These are phyloP conservation scores for Volvariella volvacea DNA, from an alignment of 1,284 basidiomycete species.

Conservation along the genomic window DNA sequence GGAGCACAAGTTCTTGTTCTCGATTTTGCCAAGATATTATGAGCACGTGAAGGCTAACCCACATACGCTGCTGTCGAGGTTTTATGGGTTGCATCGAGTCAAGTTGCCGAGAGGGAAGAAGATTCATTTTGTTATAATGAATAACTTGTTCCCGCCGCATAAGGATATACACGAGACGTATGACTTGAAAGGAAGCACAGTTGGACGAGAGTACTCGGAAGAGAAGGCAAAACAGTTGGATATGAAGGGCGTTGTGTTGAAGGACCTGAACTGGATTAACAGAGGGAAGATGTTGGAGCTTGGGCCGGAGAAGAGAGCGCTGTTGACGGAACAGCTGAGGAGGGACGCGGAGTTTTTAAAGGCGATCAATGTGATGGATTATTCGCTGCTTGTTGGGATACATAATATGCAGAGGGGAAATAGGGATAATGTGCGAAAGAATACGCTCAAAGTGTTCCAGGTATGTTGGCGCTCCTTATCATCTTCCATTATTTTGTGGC, in stretches of 20 bases:
- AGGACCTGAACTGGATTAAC: slow-evolving; percentile 96
- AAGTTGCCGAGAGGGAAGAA: slow-evolving; percentile 92
- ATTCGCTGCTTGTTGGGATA: slow-evolving; percentile 89
- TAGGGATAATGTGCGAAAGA: slow-evolving; percentile 83
- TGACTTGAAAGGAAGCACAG: slow-evolving; percentile 93
- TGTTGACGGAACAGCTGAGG: slow-evolving; percentile 85
- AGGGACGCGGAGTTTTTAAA: slow-evolving; percentile 86
- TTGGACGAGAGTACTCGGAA: slow-evolving; percentile 86
- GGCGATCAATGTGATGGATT: slow-evolving; percentile 90
- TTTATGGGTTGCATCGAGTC: slow-evolving; percentile 96
- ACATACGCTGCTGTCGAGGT: slow-evolving; percentile 88
- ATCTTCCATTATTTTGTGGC: background rate
- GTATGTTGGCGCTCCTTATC: slow-evolving; percentile 37
- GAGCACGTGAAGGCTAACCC: slow-evolving; percentile 87
- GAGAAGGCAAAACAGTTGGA: slow-evolving; percentile 58
- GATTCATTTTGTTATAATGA: slow-evolving; percentile 99
- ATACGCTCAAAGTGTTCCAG: slow-evolving; percentile 88
- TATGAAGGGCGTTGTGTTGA: slow-evolving; percentile 85
- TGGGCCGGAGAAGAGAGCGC: slow-evolving; percentile 89
- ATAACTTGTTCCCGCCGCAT: slow-evolving; percentile 97
- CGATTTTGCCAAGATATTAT: slow-evolving; percentile 84
- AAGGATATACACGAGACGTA: slow-evolving; percentile 97
- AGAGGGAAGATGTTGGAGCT: slow-evolving; percentile 75
- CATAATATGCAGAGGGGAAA: slow-evolving; percentile 92
- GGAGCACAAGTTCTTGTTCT: slow-evolving; percentile 91